Evolutionary conservation across 495 filamentous ascomycete species (phyloP).

Genomic region (Daldinia decipiens): DNA sequence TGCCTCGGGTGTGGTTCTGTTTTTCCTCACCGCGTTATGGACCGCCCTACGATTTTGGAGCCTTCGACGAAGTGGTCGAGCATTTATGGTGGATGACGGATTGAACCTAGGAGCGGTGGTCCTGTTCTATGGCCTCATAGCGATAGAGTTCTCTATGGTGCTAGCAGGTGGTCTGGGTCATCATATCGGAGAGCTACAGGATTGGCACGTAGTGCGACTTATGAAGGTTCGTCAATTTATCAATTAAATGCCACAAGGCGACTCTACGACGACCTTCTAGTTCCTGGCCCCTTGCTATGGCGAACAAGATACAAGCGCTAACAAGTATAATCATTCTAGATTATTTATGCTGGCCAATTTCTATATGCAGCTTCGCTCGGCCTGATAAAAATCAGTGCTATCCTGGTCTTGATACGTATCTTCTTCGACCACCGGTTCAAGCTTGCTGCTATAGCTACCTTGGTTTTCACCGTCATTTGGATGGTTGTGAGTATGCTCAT

Average conservation of each 20-base stretch:
- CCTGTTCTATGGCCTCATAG: constrained; percentile 34
- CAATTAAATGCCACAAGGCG: background rate
- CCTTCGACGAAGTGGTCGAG: constrained; percentile 25
- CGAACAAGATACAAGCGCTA: background rate
- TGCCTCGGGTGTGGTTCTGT: constrained; percentile 16
- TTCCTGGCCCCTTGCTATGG: background rate
- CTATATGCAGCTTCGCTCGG: constrained; percentile 31
- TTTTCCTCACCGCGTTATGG: constrained; percentile 36
- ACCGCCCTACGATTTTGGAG: constrained; percentile 40
- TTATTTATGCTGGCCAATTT: constrained; percentile 36
- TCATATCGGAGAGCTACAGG: constrained; percentile 25
- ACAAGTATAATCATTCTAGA: constrained; percentile 10
- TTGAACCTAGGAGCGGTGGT: constrained; percentile 30
- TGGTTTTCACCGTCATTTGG: constrained; percentile 33
- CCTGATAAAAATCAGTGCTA: constrained; percentile 40
- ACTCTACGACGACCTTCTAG: background rate
- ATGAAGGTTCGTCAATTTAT: constrained; percentile 32
- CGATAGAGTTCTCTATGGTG: constrained; percentile 32
- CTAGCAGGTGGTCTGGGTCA: constrained; percentile 34
- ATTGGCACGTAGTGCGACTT: constrained; percentile 39
- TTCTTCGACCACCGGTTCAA: constrained; percentile 28
- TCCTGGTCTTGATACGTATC: constrained; percentile 39
- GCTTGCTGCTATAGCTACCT: constrained; percentile 16
- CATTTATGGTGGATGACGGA: constrained; percentile 34
- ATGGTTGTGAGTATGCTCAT: constrained; percentile 28